Base-by-base conservation (phyloP, 345 rosid genomes). In the Xanthoceras sorbifolium region DNA sequence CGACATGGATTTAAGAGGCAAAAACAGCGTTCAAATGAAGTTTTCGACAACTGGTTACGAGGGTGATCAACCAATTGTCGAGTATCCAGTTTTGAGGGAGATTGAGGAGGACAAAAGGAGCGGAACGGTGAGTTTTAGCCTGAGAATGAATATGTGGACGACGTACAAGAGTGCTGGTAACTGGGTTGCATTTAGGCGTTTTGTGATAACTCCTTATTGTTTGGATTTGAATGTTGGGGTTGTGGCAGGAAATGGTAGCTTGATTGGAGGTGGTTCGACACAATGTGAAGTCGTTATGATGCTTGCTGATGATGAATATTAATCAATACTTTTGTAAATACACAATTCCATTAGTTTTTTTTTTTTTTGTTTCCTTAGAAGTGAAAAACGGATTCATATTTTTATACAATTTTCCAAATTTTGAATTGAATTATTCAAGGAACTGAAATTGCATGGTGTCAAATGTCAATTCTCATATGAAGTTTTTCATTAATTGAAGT, bases 61-160 rank as follows among this genome's bases (percentile, higher is more conserved):
- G 48, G 69, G 71, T 22, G 74, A 76, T 28, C 79, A 76, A 20
- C 79, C 79, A 6, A 14, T 69, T 0, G 74, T 76, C 0, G 74
- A 76, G 25, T 68, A 76, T 44, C 50, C 68, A 32, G 79, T 57
- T 34, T 73, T 73, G 79, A 67, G 62, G 32, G 70, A 50, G 46
- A 66, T 81, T 52, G 77, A 75, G 1, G 61, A 60, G 67, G 82
- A 78, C 0, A 59, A 65, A 18, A 14, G 11, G 7, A 50, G 36
- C 0, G 81, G 84, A 28, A 64, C 14, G 1, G 61, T 85, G 68
- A 28, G 28, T 7, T 78, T 85, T 52, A 38, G 61, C 42, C 42
- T 80, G 15, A 78, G 73, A 46, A 73, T 83, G 71, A 65, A 22
- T 8, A 0, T 65, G n/a, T 42, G 67, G 79, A 73, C 77, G 1